These are phyloP conservation scores for Penicillium sp. DNA, from an alignment of 2,329 filamentous ascomycete species.

Conservation along the genomic window DNA sequence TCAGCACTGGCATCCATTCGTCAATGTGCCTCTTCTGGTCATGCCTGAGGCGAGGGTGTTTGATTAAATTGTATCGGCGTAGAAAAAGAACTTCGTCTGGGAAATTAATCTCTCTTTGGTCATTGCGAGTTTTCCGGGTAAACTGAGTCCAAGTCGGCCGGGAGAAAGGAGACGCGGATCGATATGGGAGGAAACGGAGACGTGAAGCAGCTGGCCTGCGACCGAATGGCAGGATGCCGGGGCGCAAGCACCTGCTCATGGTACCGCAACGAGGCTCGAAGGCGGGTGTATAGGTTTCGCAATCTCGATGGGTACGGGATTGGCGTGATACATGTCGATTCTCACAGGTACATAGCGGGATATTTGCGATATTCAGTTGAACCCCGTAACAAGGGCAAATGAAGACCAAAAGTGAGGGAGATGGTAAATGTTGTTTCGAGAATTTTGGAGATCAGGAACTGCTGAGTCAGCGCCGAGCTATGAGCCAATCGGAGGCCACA, in stretches of 20 bases:
- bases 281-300: conserved; percentile 27
- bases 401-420: background rate
- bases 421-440: conserved; percentile 3
- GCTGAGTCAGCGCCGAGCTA: conserved; percentile 4
- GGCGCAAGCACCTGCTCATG: conserved; percentile 42
- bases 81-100: conserved; percentile 20
- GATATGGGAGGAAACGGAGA: conserved; percentile 10
- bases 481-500: background rate
- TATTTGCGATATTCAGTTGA: background rate
- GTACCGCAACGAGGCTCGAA: conserved; percentile 31
- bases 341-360: conserved; percentile 17
- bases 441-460: conserved; percentile 8
- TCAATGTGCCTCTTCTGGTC: conserved; percentile 22
- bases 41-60: conserved; percentile 11
- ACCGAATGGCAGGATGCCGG: conserved; percentile 34
- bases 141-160: conserved; percentile 4
- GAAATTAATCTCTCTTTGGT: conserved; percentile 9
- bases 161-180: conserved; percentile 4
- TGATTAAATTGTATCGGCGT: conserved; percentile 13
- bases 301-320: conserved; percentile 24
- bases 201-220: conserved; percentile 22
- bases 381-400: background rate
- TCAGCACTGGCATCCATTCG: conserved; percentile 35
- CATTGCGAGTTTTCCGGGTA: background rate
- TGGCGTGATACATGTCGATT: conserved; percentile 27